Percentiles rank a stretch among this genome's conserved stretches.
These are phyloP conservation scores for Pouteria glomerata DNA, from an alignment of 148 eudicot species.

Conservation along the genomic window DNA sequence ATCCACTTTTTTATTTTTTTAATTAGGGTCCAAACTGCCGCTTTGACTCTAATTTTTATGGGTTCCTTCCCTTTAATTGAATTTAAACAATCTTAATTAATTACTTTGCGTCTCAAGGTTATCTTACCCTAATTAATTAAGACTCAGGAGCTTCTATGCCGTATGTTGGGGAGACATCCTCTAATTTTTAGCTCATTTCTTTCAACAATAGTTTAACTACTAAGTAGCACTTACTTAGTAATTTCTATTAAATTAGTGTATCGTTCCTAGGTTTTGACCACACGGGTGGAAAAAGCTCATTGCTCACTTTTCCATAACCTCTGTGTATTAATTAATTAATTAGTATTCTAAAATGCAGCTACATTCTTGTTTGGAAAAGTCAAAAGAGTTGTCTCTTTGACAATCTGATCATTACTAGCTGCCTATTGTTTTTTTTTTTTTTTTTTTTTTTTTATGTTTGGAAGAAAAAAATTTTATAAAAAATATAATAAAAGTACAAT, in stretches of 20 bases:
- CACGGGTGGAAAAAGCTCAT: slow-evolving; percentile 12
- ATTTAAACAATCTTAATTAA: not conserved
- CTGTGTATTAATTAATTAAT: too few relatives aligned
- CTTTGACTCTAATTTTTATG: slow-evolving; percentile 5
- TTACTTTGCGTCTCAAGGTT: not conserved
- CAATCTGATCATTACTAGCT: too few relatives aligned
- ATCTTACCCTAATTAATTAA: not conserved
- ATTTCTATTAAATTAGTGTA: too few relatives aligned
- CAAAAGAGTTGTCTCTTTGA: too few relatives aligned
- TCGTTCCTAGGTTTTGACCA: slow-evolving; percentile 7
- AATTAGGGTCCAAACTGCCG: slow-evolving; percentile 1
- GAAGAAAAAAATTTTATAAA: too few relatives aligned
- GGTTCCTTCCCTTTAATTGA: too few relatives aligned
- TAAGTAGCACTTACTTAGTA: not conserved
- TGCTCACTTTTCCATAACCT: not conserved
- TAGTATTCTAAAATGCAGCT: too few relatives aligned
- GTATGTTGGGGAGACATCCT: slow-evolving; percentile 9
- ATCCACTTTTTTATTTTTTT: slow-evolving; percentile 2
- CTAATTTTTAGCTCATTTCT: not conserved
- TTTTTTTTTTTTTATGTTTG: too few relatives aligned
- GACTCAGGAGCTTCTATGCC: slow-evolving; percentile 7
- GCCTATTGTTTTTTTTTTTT: too few relatives aligned
- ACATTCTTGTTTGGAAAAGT: too few relatives aligned
- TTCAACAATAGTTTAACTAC: not conserved
- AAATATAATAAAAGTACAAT: too few relatives aligned